These are phyloP conservation scores for Candida parachauliodes DNA, from an alignment of 805 yeast genomes.

Conservation along the genomic window DNA sequence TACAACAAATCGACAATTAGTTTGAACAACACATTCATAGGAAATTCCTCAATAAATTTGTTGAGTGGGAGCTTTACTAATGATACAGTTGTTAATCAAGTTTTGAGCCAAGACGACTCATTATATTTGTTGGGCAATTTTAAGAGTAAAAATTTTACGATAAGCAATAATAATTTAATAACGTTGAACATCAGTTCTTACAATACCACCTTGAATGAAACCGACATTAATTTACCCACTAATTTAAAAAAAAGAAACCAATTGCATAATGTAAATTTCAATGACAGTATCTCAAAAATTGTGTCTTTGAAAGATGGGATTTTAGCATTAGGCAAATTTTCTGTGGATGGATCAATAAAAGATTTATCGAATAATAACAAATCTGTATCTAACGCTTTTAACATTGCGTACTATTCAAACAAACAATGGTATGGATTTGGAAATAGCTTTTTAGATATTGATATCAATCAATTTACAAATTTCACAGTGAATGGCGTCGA, in stretches of 20 bases:
- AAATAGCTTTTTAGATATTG: constrained; percentile 18
- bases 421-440: constrained; percentile 45
- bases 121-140: constrained; percentile 50
- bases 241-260: constrained; percentile 17
- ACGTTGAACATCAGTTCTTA: constrained; percentile 25
- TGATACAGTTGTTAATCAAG: constrained; percentile 32
- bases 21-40: constrained; percentile 33
- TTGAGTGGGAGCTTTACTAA: constrained; percentile 27
- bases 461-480: constrained; percentile 29
- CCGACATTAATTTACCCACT: constrained; percentile 14
- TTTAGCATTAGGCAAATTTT: constrained; percentile 30
- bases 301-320: constrained; percentile 17
- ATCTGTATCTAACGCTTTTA: constrained; percentile 21
- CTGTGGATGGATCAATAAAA: constrained; percentile 21
- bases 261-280: constrained; percentile 30
- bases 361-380: constrained; percentile 28
- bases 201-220: constrained; percentile 29
- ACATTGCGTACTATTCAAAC: constrained; percentile 35
- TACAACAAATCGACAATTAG: constrained; percentile 21
- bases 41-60: constrained; percentile 36
- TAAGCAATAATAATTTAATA: constrained; percentile 26
- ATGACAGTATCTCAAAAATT: constrained; percentile 24
- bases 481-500: constrained; percentile 36
- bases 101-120: constrained; percentile 27
- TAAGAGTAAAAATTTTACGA: constrained; percentile 26